Evolutionary conservation across 768 basidiomycete genomes (phyloP), one percentile per base, ranked within the genome.

Genomic region (Cyclocybe cylindracea): DNA sequence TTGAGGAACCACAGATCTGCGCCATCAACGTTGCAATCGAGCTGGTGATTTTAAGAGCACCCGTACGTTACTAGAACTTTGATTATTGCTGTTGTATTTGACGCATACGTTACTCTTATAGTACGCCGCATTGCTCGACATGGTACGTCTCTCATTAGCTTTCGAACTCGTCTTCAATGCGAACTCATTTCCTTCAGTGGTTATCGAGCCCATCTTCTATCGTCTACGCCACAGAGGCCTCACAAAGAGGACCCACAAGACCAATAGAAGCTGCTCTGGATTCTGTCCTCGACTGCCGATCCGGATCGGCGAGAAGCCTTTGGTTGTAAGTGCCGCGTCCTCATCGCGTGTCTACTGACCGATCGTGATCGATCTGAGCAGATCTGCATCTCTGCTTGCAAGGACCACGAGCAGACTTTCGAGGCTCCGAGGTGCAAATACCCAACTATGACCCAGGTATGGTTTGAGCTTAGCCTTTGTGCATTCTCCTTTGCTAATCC

Each of bases 331-430:
- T n/a, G 6, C 16, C 7, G 4, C 24, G n/a, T n/a, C n/a, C n/a
- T n/a, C 19, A 47, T 33, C 35, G 10, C 7, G 24, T 11, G 13
- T 10, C 10, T 11, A 29, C 39, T 37, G 11, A 24, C 24, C 24
- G 24, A 24, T 14, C 7, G 18, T n/a, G 10, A 7, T 32, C 24
- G 14, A 10, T 10, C 18, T 33, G 8, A 24, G 9, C 40, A 58
- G 57, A 42, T 55, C 16, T 58, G 53, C 37, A 51, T 58, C 7
- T 58, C 57, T 2, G 53, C 57, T 4, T 54, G 53, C 33, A 47
- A 44, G 10, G 57, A 58, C 24, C 55, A 53, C 9, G 53, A 55
- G 10, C 31, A 11, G 2, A 39, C 18, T 5, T 10, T 31, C 6
- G 47, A 54, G 16, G 14, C 7, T 29, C 7, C 36, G 24, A 24